These are phyloP conservation scores for Hypoxylon sp. DNA, from an alignment of 2,329 filamentous ascomycete species.

Conservation along the genomic window DNA sequence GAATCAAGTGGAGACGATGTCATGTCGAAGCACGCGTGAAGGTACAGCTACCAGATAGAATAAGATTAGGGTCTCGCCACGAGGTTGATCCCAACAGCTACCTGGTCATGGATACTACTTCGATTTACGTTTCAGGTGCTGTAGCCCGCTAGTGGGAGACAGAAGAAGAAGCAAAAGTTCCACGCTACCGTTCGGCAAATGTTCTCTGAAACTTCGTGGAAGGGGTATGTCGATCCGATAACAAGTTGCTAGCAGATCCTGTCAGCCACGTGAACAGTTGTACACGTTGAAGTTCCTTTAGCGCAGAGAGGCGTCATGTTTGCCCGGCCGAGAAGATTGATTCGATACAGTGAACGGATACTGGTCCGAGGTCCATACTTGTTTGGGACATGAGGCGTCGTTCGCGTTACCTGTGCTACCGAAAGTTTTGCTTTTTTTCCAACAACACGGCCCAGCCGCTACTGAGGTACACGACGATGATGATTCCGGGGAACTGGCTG, in stretches of 20 bases:
- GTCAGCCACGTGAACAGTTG: slow-evolving; percentile 36
- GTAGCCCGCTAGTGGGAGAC: slow-evolving; percentile 12
- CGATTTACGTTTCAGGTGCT: slow-evolving; percentile 18
- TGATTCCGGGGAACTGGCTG: slow-evolving; percentile 21
- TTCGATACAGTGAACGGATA: slow-evolving; percentile 27
- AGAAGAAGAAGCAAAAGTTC: slow-evolving; percentile 30
- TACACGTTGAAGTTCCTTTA: slow-evolving; percentile 25
- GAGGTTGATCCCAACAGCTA: no score
- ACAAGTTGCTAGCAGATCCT: slow-evolving; percentile 14
- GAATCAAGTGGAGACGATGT: slow-evolving; percentile 8
- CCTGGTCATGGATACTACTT: slow-evolving; percentile 28
- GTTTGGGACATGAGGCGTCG: slow-evolving; percentile 18
- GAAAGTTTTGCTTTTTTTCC: slow-evolving; percentile 20
- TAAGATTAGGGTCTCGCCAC: slow-evolving; percentile 20
- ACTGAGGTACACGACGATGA: no score
- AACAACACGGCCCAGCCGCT: slow-evolving; percentile 18
- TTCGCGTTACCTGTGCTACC: slow-evolving; percentile 12
- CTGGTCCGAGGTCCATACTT: slow-evolving; percentile 20
- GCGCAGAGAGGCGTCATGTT: slow-evolving; percentile 15
- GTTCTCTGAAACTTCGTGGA: slow-evolving; percentile 6
- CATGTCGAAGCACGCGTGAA: slow-evolving; percentile 6
- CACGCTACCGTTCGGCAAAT: slow-evolving; percentile 7
- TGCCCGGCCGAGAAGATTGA: slow-evolving; percentile 16
- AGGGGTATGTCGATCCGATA: slow-evolving; percentile 32
- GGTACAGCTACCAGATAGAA: neutral